Evolutionary conservation across 2,329 filamentous ascomycete genomes (phyloP).

Genomic region (Pyricularia sp.): DNA sequence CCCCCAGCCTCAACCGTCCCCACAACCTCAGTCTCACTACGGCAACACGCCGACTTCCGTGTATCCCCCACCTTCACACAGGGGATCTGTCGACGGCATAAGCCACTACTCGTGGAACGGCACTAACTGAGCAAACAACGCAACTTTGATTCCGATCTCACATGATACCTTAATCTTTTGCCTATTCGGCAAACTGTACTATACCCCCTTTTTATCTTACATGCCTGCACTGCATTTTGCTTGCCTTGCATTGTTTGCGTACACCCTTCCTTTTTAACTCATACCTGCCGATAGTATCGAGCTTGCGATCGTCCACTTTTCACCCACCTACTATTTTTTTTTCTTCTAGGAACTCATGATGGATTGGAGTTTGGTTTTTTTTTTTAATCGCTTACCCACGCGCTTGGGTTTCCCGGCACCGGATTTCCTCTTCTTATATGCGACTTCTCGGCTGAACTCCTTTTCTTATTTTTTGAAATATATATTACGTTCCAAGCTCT

Average conservation of each 20-base stretch:
- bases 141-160: not conserved
- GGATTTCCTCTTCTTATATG: not conserved
- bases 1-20: conserved; percentile 10
- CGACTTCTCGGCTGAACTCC: not conserved
- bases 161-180: not conserved
- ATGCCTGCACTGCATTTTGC: not conserved
- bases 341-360: not conserved
- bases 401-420: not conserved
- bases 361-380: not conserved
- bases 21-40: conserved; percentile 12
- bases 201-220: not conserved
- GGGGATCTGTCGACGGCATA: conserved; percentile 34
- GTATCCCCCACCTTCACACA: conserved; percentile 25
- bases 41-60: not conserved
- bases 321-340: not conserved
- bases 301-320: not conserved
- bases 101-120: conserved; percentile 46
- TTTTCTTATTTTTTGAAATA: not conserved
- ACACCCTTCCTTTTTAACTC: not conserved
- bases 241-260: not conserved
- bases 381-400: not conserved
- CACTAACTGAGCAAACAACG: conserved; percentile 17
- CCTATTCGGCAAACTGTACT: not conserved
- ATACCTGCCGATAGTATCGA: not conserved
- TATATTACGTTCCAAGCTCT: not conserved